Base-by-base conservation (phyloP, 495 filamentous ascomycete species). In the Trichoderma asperelloides region DNA sequence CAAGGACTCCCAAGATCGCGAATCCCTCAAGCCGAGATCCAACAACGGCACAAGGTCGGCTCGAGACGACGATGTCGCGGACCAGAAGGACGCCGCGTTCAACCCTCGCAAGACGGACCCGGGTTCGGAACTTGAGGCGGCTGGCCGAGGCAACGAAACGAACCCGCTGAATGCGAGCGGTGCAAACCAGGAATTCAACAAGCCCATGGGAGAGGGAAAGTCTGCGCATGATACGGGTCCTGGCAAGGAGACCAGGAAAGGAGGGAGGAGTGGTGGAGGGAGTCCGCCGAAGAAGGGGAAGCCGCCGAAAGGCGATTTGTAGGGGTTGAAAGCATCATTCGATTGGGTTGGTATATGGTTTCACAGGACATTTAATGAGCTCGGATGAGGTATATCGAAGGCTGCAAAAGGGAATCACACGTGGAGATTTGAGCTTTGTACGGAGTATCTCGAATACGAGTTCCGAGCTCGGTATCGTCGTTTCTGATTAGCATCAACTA, bases 1-100 rank as follows among this genome's bases (percentile, higher is more conserved):
- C 70, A 79, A 79, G 60, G 75, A 79, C 43, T 70, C 75, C 66
- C 74, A 76, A 70, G 78, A 81, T 71, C 78, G 80, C 40, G 70
- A 78, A 39, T 73, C 74, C 4, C 67, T 83, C 57, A 79, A 78
- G 62, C 80, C 80, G 21, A 70, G 73, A 16, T 27, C 70, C 28
- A 70, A 72, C 18, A 78, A 83, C 49, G 68, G 72, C 67, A 78
- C 80, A 1, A 66, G 69, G 69, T 75, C 73, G 71, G 79, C 73
- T 3, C 72, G 71, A 0, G 78, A 79, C 70, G 72, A 74, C 62
- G 76, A 78, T 25, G 71, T 75, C 2, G 75, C 78, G 12, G 55
- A 70, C 33, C 72, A 80, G 66, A 33, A 70, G 23, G 74, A 78
- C 57, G 75, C 74, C 33, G 73, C 81, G 41, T 83, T 74, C 71